Evolutionary conservation across 306 rosid genomes (phyloP), one percentile per base, ranked within the genome.

Genomic region (Citrullus mucosospermus): DNA sequence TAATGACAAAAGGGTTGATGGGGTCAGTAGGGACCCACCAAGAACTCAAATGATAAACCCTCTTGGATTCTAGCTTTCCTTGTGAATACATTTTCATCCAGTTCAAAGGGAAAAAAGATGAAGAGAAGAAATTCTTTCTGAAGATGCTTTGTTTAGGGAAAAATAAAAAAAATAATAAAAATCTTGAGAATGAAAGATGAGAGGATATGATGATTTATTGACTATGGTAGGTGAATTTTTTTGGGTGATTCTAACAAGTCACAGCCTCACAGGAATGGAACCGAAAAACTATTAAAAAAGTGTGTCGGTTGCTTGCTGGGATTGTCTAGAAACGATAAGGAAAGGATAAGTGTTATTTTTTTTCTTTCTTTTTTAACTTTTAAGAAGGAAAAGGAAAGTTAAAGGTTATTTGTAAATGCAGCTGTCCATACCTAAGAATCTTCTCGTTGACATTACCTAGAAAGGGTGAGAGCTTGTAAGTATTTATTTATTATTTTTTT

Each of bases 261-360:
- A 43, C 75, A 68, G 54, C 75, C 75, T 43, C 75, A 41, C 34
- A 41, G n/a, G 75, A 41, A n/a, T n/a, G 34, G 55, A 12, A 9
- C 54, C 54, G 20, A 43, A 66, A 66, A 11, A 55, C 59, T 28
- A 68, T 10, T 68, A 9, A 41, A 68, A 41, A 68, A n/a, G 17
- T 16, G 54, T 43, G 75, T 68, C 34, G 75, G 75, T 68, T 68
- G 75, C 75, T 68, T 68, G 54, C 34, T 68, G 75, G 55, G 75
- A n/a, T 43, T 63, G 69, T 34, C 69, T 32, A 63, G 69, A 32
- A 30, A 7, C 11, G 9, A 28, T 30, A 61, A 61, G 16, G 41
- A 62, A 13, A 61, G 41, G 68, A 62, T 30, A 62, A 62, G 68
- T 14, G 14, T 30, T 3, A 6, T 17, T 30, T 14, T 6, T 59